phyloP scores from a whole-genome alignment of 1,284 basidiomycete species.

The Leccinum pachyderme region DNA sequence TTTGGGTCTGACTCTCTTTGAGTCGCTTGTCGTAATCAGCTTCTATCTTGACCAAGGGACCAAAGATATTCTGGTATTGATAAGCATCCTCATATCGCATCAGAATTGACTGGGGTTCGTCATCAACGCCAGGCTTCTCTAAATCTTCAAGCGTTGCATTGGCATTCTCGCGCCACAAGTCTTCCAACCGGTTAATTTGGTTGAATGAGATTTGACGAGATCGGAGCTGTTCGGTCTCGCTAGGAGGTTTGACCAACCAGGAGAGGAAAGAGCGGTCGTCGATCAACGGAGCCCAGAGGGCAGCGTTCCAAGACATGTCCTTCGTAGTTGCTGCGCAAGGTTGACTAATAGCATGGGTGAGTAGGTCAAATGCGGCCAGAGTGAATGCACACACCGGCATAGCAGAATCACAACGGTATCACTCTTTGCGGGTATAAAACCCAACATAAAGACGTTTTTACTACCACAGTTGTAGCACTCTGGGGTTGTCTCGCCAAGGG shows the following conservation, averaged over 20 bases:
- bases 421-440: constrained; percentile 98
- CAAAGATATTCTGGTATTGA: constrained; percentile 99
- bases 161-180: constrained; percentile 97
- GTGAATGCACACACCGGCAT: constrained; percentile 68
- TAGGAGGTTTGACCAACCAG: constrained; percentile 97
- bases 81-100: constrained; percentile 97
- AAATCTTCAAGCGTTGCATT: constrained; percentile 94
- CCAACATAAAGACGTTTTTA: constrained; percentile 99
- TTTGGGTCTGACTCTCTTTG: constrained; percentile 98
- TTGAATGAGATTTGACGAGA: constrained; percentile 95
- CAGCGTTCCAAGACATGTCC: constrained; percentile 98
- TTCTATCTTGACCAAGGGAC: constrained; percentile 98
- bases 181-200: constrained; percentile 97
- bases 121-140: constrained; percentile 94
- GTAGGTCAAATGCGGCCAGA: constrained; percentile 1
- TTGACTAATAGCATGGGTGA: constrained; percentile 56
- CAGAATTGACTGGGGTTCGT: constrained; percentile 91
- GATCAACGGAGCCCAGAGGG: constrained; percentile 97
- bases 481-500: constrained; percentile 94
- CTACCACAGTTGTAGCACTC: constrained; percentile 99
- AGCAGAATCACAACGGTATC: constrained; percentile 99
- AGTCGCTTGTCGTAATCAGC: constrained; percentile 98
- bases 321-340: constrained; percentile 97
- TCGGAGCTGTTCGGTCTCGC: constrained; percentile 91
- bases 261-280: constrained; percentile 98